Evolutionary conservation across 1,284 basidiomycete genomes (phyloP).

Genomic region (Cutaneotrichosporon cavernicola): DNA sequence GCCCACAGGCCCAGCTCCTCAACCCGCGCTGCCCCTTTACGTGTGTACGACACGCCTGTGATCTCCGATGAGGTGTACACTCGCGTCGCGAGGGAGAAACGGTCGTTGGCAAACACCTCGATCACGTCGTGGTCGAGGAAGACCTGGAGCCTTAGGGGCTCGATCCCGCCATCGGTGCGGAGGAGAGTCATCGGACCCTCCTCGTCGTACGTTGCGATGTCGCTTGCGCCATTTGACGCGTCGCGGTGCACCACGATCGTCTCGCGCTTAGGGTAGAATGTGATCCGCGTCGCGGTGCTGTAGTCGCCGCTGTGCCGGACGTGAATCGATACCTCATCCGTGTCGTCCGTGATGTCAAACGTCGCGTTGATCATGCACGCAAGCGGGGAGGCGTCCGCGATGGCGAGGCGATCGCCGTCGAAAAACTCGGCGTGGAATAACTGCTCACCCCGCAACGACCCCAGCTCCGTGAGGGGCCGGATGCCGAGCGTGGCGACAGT

Average conservation of each 20-base stretch:
- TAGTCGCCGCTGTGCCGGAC: constrained; percentile 2
- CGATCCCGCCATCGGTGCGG: constrained; percentile 10
- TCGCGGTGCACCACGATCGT: constrained; percentile 9
- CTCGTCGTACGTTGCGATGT: constrained; percentile 16
- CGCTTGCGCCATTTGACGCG: constrained; percentile 4
- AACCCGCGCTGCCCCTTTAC: not conserved
- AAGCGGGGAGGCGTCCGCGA: constrained; percentile 5
- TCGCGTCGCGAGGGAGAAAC: constrained; percentile 38
- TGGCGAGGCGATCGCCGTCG: not conserved
- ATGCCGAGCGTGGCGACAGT: constrained; percentile 19
- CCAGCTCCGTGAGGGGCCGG: constrained; percentile 19
- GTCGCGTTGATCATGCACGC: constrained; percentile 10
- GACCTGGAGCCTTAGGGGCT: constrained; percentile 34
- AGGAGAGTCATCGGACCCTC: constrained; percentile 20
- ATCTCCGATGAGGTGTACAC: constrained; percentile 24
- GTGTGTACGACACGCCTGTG: not conserved
- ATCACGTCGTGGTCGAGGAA: constrained; percentile 41
- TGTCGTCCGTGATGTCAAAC: not conserved
- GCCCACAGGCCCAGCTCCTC: not conserved
- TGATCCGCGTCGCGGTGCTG: constrained; percentile 14
- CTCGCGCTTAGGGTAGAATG: constrained; percentile 8
- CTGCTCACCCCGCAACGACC: not conserved
- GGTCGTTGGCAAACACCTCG: constrained; percentile 45
- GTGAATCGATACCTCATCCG: constrained; percentile 7
- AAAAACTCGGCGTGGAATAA: not conserved